Evolutionary conservation across 306 rosid species (phyloP), one percentile per base, ranked within the genome.

Genomic region (Quercus agrifolia): DNA sequence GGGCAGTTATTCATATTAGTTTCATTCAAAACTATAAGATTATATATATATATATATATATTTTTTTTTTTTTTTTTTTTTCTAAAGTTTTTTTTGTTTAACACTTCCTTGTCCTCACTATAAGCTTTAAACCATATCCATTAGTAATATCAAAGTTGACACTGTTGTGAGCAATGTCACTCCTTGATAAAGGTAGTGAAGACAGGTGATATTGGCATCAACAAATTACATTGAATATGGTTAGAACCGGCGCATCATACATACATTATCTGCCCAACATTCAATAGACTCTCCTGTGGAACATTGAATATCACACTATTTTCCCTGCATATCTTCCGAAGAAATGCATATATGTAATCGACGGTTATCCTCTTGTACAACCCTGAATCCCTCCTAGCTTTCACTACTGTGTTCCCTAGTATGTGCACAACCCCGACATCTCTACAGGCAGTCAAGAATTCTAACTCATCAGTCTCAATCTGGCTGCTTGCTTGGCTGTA

Each of bases 371-470:
- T 90, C 89, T 90, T 91, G 83, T 77, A 87, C 74, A 93, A 87
- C 80, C 79, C 88, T 30, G 98, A 90, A 27, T 89, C 95, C 74
- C 96, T 89, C 44, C 94, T 84, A 75, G 97, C 97, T 76, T 83
- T 87, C 51, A 95, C 88, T 55, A 93, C 84, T 1, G 99, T 89
- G 80, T 92, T 92, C 56, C 99, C 99, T 80, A 95, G 81, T 68
- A 95, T 95, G 88, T 95, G 99, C 82, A 95, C 99, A 81, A 91
- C 98, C 69, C 99, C 99, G 0, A 94, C 92, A 84, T 92, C 98
- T 85, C 90, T 86, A 83, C 96, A 89, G 67, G 31, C 86, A 75
- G 85, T 90, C 85, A 92, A 86, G 85, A 89, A 95, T 13, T 95
- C 98, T 18, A 91, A 81, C 79, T 93, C 99, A 11, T 86, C 97